Percentiles rank a stretch among this genome's conserved stretches.
Conservation (phyloP, 768 basidiomycete genomes). For the Tricholoma bakamatsutake region DNA sequence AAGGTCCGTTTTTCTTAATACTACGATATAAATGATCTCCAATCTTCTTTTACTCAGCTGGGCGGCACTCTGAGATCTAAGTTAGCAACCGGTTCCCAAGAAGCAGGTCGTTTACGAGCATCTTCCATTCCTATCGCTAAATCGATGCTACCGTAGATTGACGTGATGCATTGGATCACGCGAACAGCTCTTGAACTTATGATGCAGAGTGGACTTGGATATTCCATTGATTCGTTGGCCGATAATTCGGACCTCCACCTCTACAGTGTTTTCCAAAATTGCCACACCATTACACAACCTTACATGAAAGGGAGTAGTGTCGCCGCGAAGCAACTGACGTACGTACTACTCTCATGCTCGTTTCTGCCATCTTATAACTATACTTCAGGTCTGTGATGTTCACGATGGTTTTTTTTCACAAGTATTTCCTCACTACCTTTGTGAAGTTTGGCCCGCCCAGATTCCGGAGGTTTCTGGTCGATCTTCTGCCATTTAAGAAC, state of each 20-base stretch:
- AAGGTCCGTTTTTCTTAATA: conserved; percentile 4
- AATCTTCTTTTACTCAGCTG: background rate
- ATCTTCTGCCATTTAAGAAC: conserved; percentile 9
- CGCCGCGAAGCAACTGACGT: conserved; percentile 17
- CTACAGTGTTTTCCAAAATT: too few relatives aligned
- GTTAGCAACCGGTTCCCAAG: conserved; percentile 7
- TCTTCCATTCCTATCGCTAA: background rate
- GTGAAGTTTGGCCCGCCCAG: conserved; percentile 13
- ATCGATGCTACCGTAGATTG: conserved; percentile 12
- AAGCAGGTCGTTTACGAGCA: conserved; percentile 1
- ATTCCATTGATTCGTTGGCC: conserved; percentile 23
- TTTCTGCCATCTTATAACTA: background rate
- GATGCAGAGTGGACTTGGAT: conserved; percentile 25
- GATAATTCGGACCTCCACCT: conserved; percentile 22
- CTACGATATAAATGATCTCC: too few relatives aligned
- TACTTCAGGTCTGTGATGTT: conserved; percentile 1
- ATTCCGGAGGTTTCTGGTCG: conserved; percentile 13
- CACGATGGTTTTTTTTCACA: conserved; percentile 4
- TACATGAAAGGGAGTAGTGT: too few relatives aligned
- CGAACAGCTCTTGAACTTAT: conserved; percentile 26
- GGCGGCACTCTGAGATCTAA: conserved; percentile 6
- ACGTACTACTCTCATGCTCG: background rate
- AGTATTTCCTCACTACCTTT: conserved; percentile 9
- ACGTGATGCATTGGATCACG: conserved; percentile 23
- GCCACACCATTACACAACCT: too few relatives aligned